Evolutionary conservation across 2,329 filamentous ascomycete species (phyloP).

Genomic region (Tolypocladium ovalisporum): DNA sequence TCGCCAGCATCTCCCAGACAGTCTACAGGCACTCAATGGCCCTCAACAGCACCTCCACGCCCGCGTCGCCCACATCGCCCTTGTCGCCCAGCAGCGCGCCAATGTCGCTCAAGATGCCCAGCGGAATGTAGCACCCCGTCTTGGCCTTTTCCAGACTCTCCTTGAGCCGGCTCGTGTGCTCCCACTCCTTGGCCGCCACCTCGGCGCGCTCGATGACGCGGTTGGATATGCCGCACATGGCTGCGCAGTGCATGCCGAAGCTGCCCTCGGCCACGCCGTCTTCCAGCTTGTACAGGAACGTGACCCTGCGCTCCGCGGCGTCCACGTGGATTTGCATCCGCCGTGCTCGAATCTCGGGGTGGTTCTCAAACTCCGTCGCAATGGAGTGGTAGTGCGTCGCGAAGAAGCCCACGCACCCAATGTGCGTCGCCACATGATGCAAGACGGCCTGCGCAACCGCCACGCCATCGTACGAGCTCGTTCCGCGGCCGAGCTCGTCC

Average conservation of each 20-base stretch:
- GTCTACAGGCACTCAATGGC: constrained; percentile 46
- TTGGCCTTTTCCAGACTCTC: constrained; percentile 77
- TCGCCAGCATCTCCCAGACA: not conserved
- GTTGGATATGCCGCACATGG: constrained; percentile 88
- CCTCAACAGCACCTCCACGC: constrained; percentile 47
- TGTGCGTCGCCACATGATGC: constrained; percentile 89
- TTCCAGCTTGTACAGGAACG: constrained; percentile 91
- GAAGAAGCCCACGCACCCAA: constrained; percentile 92
- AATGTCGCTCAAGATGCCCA: constrained; percentile 83
- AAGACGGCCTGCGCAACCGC: constrained; percentile 93
- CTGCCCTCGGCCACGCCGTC: constrained; percentile 89
- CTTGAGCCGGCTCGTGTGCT: constrained; percentile 84
- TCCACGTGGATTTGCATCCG: constrained; percentile 96
- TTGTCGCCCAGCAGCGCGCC: constrained; percentile 60
- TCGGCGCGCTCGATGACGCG: constrained; percentile 81
- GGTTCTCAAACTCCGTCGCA: constrained; percentile 77
- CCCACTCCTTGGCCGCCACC: constrained; percentile 81
- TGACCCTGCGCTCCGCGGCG: constrained; percentile 72
- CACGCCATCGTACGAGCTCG: constrained; percentile 90
- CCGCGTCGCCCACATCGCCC: constrained; percentile 35
- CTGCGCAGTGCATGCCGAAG: constrained; percentile 97
- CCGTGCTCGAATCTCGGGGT: constrained; percentile 77
- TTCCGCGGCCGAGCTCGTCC: constrained; percentile 90
- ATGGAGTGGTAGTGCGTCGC: constrained; percentile 96
- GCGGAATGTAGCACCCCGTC: constrained; percentile 67